Evolutionary conservation across 345 rosid genomes (phyloP).

Genomic region (Microcos paniculata): DNA sequence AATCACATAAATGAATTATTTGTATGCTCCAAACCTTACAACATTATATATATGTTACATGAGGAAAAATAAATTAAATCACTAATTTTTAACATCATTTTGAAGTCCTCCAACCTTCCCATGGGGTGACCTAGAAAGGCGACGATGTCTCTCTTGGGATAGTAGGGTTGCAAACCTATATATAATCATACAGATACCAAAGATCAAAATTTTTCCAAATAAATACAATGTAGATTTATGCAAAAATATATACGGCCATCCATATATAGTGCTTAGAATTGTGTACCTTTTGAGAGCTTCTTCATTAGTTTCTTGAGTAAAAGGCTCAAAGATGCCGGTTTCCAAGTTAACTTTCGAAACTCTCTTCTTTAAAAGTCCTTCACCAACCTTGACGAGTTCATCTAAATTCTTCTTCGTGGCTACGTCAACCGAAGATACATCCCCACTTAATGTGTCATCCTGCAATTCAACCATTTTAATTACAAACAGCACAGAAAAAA

Average conservation of each 20-base stretch:
- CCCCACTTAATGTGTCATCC: constrained; percentile 66
- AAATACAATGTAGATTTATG: neutral
- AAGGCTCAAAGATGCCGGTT: constrained; percentile 44
- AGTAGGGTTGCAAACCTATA: constrained; percentile 3
- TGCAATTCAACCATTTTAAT: constrained; percentile 11
- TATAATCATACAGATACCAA: neutral
- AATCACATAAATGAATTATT: no score
- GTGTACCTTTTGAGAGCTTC: constrained; percentile 42
- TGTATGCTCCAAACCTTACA: no score
- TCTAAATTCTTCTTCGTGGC: constrained; percentile 61
- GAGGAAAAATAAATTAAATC: no score
- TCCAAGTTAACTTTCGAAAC: constrained; percentile 62
- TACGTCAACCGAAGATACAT: constrained; percentile 52
- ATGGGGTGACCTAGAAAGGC: neutral
- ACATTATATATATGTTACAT: no score
- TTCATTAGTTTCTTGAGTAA: constrained; percentile 38
- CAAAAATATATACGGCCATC: neutral
- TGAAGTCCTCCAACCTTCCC: neutral
- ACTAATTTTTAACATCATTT: neutral
- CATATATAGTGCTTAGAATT: neutral
- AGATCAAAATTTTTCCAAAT: neutral
- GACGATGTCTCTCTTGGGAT: constrained; percentile 12
- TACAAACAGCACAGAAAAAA: neutral
- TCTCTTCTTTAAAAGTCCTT: constrained; percentile 51
- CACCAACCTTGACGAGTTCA: constrained; percentile 54